These are phyloP conservation scores for Purpureocillium takamizusanense DNA, from an alignment of 2,329 filamentous ascomycete species.

Conservation along the genomic window DNA sequence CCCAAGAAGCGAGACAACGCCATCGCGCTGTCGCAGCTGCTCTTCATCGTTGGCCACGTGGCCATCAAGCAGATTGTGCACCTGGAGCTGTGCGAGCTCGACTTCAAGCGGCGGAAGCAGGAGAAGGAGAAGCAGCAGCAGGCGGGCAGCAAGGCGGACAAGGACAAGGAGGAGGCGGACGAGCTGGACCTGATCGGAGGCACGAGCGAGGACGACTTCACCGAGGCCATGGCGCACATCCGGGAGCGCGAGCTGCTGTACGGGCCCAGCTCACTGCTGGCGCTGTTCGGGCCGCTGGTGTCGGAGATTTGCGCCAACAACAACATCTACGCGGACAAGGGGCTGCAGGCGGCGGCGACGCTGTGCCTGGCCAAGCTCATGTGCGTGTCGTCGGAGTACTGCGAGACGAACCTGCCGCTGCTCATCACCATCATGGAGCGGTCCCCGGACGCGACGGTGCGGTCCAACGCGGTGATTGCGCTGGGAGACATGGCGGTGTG, in stretches of 20 bases:
- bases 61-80: slow-evolving; percentile 99
- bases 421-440: slow-evolving; percentile 97
- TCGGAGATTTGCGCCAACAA: slow-evolving; percentile 93
- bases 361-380: slow-evolving; percentile 95
- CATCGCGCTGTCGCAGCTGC: slow-evolving; percentile 74
- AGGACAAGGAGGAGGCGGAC: slow-evolving; percentile 58
- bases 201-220: slow-evolving; percentile 90
- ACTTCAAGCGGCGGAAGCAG: slow-evolving; percentile 94
- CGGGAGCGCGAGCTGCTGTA: slow-evolving; percentile 77
- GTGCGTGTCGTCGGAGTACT: slow-evolving; percentile 96
- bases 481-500: slow-evolving; percentile 98
- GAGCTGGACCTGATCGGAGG: slow-evolving; percentile 95
- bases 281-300: slow-evolving; percentile 84
- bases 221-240: slow-evolving; percentile 76
- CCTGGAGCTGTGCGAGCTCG: slow-evolving; percentile 90
- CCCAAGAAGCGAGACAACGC: slow-evolving; percentile 56
- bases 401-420: slow-evolving; percentile 82
- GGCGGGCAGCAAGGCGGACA: slow-evolving; percentile 34
- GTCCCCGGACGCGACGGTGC: slow-evolving; percentile 82
- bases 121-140: slow-evolving; percentile 72
- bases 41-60: slow-evolving; percentile 93
- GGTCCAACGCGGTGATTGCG: slow-evolving; percentile 93
- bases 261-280: slow-evolving; percentile 73
- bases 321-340: slow-evolving; percentile 80
- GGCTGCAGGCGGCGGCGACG: slow-evolving; percentile 86